Conservation (phyloP, 306 rosid species). For the Prosopis cineraria region DNA sequence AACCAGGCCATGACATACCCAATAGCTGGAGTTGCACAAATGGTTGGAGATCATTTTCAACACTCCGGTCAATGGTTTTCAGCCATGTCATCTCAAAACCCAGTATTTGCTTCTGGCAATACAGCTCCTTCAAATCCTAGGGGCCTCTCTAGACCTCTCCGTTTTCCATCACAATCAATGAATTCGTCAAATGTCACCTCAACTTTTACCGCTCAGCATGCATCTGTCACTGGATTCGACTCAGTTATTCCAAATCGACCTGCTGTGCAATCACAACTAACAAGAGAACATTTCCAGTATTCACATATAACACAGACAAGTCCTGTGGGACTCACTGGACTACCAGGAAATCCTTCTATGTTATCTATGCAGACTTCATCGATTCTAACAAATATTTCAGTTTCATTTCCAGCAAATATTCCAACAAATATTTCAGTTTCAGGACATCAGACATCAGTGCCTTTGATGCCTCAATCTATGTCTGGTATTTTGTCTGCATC, state of each 20-base stretch:
- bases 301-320: slow-evolving; percentile 49
- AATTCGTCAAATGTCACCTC: slow-evolving; percentile 49
- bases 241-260: slow-evolving; percentile 48
- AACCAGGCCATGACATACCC: slow-evolving; percentile 52
- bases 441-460: slow-evolving; percentile 43
- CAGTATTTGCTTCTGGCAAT: slow-evolving; percentile 45
- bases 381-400: slow-evolving; percentile 49
- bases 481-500: slow-evolving; percentile 43
- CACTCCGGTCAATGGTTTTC: slow-evolving; percentile 65
- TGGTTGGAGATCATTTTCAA: slow-evolving; percentile 53
- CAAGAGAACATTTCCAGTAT: slow-evolving; percentile 50
- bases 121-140: slow-evolving; percentile 49
- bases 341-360: slow-evolving; percentile 53
- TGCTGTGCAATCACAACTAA: slow-evolving; percentile 42
- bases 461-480: slow-evolving; percentile 56
- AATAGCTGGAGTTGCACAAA: slow-evolving; percentile 42
- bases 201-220: slow-evolving; percentile 57
- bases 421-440: slow-evolving; percentile 51
- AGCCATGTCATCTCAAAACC: slow-evolving; percentile 46
- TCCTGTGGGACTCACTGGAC: slow-evolving; percentile 50
- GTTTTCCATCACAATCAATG: slow-evolving; percentile 49
- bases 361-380: slow-evolving; percentile 45
- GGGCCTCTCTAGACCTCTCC: slow-evolving; percentile 44
- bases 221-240: slow-evolving; percentile 48
- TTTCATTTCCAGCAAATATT: slow-evolving; percentile 49